Evolutionary conservation across 2,329 filamentous ascomycete genomes (phyloP).

Genomic region (Diaporthe citri): DNA sequence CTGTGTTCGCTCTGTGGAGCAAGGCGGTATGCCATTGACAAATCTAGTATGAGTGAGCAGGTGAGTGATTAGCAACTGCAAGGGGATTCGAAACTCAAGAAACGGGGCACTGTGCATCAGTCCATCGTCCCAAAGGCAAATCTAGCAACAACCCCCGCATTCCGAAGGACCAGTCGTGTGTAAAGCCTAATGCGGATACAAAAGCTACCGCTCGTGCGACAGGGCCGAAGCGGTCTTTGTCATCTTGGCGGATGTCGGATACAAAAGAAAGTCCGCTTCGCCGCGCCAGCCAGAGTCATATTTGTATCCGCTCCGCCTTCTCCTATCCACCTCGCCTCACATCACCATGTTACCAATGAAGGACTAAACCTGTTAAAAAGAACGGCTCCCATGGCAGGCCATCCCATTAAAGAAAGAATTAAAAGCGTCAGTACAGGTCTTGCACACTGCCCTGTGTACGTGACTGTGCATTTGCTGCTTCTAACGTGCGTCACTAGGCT

Average conservation of each 20-base stretch:
- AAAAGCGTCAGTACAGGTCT: not conserved
- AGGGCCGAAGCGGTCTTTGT: not conserved
- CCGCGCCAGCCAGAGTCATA: not conserved
- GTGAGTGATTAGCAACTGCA: too few species aligned
- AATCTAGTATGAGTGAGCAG: not conserved
- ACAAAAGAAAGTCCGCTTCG: constrained; percentile 8
- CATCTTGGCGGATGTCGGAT: constrained; percentile 9
- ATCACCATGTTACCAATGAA: not conserved
- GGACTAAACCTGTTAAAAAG: not conserved
- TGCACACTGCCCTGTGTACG: too few species aligned
- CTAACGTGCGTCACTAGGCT: not conserved
- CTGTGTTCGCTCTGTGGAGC: not conserved
- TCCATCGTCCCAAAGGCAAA: too few species aligned
- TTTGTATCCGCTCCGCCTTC: constrained; percentile 17
- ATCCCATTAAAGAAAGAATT: not conserved
- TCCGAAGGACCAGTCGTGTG: too few species aligned
- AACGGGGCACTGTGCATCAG: not conserved
- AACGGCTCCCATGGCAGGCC: not conserved
- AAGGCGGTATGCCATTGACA: not conserved
- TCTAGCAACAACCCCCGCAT: too few species aligned
- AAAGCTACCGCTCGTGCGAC: not conserved
- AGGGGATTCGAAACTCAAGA: too few species aligned
- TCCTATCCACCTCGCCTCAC: not conserved
- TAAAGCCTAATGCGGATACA: not conserved
- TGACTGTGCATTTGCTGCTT: too few species aligned